Conservation (phyloP, 805 yeast species). For the Phaffomyces opuntiae region DNA sequence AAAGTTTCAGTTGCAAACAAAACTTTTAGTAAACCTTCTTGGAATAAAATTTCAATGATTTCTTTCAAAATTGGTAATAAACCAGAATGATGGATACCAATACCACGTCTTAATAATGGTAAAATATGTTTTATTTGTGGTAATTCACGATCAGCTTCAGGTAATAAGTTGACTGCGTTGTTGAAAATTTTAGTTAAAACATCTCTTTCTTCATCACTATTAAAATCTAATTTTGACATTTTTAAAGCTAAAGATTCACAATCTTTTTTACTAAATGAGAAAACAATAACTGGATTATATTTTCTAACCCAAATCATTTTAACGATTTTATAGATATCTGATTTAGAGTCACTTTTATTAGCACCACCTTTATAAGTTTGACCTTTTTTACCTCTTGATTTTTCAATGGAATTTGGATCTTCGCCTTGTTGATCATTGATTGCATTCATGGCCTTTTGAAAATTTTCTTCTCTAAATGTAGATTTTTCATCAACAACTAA, state of each 20-base stretch:
- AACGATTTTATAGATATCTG: constrained; percentile 93
- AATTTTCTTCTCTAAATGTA: constrained; percentile 91
- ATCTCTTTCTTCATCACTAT: constrained; percentile 88
- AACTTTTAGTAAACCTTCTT: constrained; percentile 92
- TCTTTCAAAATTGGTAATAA: constrained; percentile 88
- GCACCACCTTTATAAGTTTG: constrained; percentile 85
- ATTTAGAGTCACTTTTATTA: constrained; percentile 42
- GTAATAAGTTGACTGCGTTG: constrained; percentile 81
- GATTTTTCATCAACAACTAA: constrained; percentile 97
- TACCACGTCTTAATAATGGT: constrained; percentile 88
- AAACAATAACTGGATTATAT: constrained; percentile 96
- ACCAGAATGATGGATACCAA: constrained; percentile 98
- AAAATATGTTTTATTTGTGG: constrained; percentile 92
- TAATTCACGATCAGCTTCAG: constrained; percentile 84
- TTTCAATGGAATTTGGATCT: constrained; percentile 58
- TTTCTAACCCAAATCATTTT: constrained; percentile 97
- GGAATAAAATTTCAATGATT: constrained; percentile 92
- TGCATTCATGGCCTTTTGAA: constrained; percentile 97
- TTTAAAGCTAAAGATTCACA: constrained; percentile 92
- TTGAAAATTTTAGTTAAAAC: constrained; percentile 84
- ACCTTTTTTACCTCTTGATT: constrained; percentile 64
- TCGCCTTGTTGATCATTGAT: constrained; percentile 79
- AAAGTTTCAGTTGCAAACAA: constrained; percentile 97
- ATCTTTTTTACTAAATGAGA: constrained; percentile 95
- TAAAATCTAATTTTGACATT: constrained; percentile 93